A percentile compares a stretch with the other conserved stretches of the same genome.
These are phyloP conservation scores for Diplosphaera chodatii DNA, from an alignment of 139 green algal species.

Conservation along the genomic window DNA sequence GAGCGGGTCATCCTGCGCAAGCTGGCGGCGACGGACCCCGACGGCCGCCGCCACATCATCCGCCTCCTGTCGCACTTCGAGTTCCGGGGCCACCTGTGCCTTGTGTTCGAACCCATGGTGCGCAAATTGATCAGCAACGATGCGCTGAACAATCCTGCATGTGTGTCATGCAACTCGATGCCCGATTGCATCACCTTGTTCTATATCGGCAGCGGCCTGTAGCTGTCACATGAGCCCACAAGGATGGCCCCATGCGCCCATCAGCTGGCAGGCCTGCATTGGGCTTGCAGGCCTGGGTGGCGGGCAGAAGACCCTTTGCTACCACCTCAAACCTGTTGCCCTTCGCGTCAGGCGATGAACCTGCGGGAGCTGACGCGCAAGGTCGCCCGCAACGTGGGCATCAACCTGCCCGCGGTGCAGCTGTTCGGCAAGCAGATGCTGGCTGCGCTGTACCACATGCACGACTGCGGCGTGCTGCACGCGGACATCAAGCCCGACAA, in stretches of 20 bases:
- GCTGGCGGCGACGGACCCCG: constrained; percentile 73
- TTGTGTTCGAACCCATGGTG: constrained; percentile 89
- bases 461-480: constrained; percentile 83
- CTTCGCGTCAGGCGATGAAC: constrained; percentile 71
- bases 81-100: constrained; percentile 91
- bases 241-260: too few species aligned
- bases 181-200: too few species aligned
- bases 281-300: too few species aligned
- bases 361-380: constrained; percentile 90
- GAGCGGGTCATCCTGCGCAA: constrained; percentile 79
- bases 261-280: too few species aligned
- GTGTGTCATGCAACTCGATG: too few species aligned
- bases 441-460: constrained; percentile 81
- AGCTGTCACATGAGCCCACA: too few species aligned
- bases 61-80: constrained; percentile 86
- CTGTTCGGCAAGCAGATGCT: constrained; percentile 89
- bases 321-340: too few species aligned
- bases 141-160: too few species aligned
- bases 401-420: constrained; percentile 86
- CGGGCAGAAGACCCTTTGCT: too few species aligned
- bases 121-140: too few species aligned
- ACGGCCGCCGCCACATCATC: constrained; percentile 87
- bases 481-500: constrained; percentile 99
- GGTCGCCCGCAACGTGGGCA: constrained; percentile 90
- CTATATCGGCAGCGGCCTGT: too few species aligned